These are phyloP conservation scores for Brassica rapa DNA, from an alignment of 345 rosid species.

Conservation along the genomic window DNA sequence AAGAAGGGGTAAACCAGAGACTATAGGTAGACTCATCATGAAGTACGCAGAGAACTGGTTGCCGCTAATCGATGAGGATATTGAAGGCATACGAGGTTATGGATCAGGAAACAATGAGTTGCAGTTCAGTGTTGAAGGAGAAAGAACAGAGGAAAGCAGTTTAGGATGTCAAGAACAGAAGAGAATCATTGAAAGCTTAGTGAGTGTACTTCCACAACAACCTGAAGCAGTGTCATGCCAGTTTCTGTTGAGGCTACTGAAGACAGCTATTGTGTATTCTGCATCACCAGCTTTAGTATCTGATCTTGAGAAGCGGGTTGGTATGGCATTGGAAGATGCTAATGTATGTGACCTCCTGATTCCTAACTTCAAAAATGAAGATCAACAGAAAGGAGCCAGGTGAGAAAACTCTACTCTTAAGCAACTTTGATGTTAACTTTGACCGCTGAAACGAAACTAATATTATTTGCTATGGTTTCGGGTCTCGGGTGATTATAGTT, in stretches of 20 bases:
- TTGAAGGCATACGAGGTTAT: constrained; percentile 61
- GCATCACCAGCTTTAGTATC: constrained; percentile 74
- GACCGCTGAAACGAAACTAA: no score
- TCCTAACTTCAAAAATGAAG: constrained; percentile 60
- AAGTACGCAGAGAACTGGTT: constrained; percentile 62
- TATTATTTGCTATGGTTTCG: no score
- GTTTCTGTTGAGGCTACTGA: constrained; percentile 72
- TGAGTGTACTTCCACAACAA: constrained; percentile 68
- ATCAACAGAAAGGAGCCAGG: constrained; percentile 53
- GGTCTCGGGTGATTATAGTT: no score
- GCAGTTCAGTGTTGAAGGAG: constrained; percentile 52
- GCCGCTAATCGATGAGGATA: constrained; percentile 52
- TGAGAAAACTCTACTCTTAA: constrained; percentile 39
- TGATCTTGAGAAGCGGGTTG: constrained; percentile 77
- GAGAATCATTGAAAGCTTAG: constrained; percentile 64
- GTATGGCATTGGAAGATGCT: constrained; percentile 64
- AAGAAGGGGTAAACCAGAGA: constrained; percentile 55
- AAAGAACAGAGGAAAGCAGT: constrained; percentile 45
- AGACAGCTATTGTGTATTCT: constrained; percentile 64
- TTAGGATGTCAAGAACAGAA: constrained; percentile 54
- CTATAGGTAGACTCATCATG: constrained; percentile 61
- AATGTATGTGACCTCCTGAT: constrained; percentile 72
- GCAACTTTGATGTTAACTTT: neutral
- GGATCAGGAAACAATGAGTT: constrained; percentile 63
- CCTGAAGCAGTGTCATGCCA: constrained; percentile 67